phyloP scores from a whole-genome alignment of 2,329 filamentous ascomycete genomes.

The Dactylellina cionopaga region DNA sequence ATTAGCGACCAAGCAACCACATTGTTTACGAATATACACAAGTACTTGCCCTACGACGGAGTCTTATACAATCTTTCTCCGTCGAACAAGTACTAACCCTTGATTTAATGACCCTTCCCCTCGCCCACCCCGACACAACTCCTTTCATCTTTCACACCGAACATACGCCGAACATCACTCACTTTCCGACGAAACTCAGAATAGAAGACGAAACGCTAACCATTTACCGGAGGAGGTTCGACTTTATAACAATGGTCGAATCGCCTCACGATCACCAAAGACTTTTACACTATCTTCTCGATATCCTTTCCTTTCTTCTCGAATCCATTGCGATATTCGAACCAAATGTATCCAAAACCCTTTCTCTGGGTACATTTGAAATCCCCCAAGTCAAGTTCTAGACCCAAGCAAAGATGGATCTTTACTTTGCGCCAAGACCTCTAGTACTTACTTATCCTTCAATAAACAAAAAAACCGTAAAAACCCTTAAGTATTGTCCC shows the following conservation, averaged over 20 bases:
- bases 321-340: not conserved
- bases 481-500: not conserved
- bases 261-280: constrained; percentile 50
- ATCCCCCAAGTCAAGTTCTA: not conserved
- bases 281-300: not conserved
- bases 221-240: constrained; percentile 31
- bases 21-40: constrained; percentile 44
- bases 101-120: constrained; percentile 36
- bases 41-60: constrained; percentile 32
- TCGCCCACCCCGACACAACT: constrained; percentile 1
- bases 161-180: constrained; percentile 14
- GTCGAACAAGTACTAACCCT: constrained; percentile 36
- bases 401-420: not conserved
- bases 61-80: constrained; percentile 14
- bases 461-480: not conserved
- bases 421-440: not conserved
- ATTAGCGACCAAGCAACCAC: constrained; percentile 38
- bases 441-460: not conserved
- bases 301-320: not conserved
- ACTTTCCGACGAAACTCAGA: constrained; percentile 16
- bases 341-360: no score
- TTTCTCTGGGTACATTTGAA: no score
- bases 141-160: constrained; percentile 8
- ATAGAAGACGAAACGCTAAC: constrained; percentile 36
- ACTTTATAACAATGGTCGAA: constrained; percentile 10